Percentiles rank a stretch among this genome's conserved stretches.
These are phyloP conservation scores for Sporothrix variecibatus DNA, from an alignment of 2,329 filamentous ascomycete species.

Conservation along the genomic window DNA sequence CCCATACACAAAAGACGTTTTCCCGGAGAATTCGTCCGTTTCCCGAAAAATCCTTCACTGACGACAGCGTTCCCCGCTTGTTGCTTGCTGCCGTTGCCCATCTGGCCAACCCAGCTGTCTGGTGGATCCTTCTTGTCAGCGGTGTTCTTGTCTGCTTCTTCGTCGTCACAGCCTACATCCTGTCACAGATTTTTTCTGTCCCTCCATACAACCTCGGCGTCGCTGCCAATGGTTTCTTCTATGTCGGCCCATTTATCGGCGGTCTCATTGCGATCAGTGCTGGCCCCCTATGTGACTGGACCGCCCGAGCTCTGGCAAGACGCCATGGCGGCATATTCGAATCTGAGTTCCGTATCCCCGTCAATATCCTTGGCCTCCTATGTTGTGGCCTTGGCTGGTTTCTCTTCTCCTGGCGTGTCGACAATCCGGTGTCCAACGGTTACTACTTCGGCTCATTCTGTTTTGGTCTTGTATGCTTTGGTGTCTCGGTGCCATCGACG, in stretches of 20 bases:
- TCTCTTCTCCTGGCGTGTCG: slow-evolving; percentile 32
- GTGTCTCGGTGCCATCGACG: slow-evolving; percentile 31
- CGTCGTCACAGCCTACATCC: slow-evolving; percentile 31
- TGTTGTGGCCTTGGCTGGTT: slow-evolving; percentile 32
- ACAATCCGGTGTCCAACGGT: slow-evolving; percentile 28
- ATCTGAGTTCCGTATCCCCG: slow-evolving; percentile 33
- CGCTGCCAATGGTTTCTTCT: slow-evolving; percentile 46
- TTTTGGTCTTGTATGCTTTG: slow-evolving; percentile 30
- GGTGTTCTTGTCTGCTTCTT: slow-evolving; percentile 31
- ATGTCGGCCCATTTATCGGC: slow-evolving; percentile 45
- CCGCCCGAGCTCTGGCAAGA: slow-evolving; percentile 27
- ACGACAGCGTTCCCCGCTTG: slow-evolving; percentile 28
- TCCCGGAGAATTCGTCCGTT: background rate
- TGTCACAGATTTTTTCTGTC: slow-evolving; percentile 31
- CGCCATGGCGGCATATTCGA: slow-evolving; percentile 31
- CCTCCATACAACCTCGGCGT: slow-evolving; percentile 41
- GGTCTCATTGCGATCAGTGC: slow-evolving; percentile 42
- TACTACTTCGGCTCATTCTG: slow-evolving; percentile 30
- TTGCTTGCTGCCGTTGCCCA: slow-evolving; percentile 30
- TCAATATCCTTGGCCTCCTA: slow-evolving; percentile 30
- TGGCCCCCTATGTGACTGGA: slow-evolving; percentile 33
- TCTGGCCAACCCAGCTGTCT: slow-evolving; percentile 31
- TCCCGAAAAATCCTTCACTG: slow-evolving; percentile 23
- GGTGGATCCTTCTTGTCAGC: slow-evolving; percentile 33
- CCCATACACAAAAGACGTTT: background rate